Conservation (phyloP, 2,329 filamentous ascomycete genomes). For the Macrophomina phaseolina region DNA sequence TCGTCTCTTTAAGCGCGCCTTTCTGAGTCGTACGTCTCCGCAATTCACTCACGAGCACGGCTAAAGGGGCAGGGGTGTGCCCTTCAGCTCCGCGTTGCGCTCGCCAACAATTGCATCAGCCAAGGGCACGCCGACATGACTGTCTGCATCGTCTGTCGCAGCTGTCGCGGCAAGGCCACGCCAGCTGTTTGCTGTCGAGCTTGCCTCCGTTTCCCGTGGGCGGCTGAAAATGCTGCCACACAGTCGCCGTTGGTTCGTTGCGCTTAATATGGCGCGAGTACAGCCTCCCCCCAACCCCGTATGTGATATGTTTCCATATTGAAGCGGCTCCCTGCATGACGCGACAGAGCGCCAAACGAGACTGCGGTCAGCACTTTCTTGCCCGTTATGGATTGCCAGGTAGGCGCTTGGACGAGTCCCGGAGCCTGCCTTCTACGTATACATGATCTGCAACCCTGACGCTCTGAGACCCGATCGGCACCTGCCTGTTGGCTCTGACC, state of each 20-base stretch:
- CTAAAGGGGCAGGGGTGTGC: constrained; percentile 13
- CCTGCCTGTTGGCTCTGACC: constrained; percentile 16
- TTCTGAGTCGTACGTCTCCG: constrained; percentile 12
- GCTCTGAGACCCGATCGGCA: constrained; percentile 9
- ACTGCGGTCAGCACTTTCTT: neutral
- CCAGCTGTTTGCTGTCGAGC: neutral
- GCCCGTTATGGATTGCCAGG: neutral
- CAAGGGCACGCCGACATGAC: neutral
- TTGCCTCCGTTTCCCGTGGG: neutral
- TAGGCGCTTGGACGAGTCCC: neutral
- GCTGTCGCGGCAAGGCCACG: neutral
- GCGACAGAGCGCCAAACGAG: neutral
- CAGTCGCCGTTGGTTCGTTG: neutral
- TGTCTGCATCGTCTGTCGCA: neutral
- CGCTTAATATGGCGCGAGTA: constrained; percentile 5
- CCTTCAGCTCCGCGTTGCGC: neutral
- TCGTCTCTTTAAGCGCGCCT: constrained; percentile 14
- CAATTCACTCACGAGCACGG: neutral
- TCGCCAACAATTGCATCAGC: constrained; percentile 7
- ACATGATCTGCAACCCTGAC: constrained; percentile 12
- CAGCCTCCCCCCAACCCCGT: neutral
- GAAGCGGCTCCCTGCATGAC: neutral
- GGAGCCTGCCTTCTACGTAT: neutral
- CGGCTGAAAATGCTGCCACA: neutral
- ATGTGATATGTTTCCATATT: neutral